Conservation (phyloP, 306 rosid species). For the Cucurbita moschata region DNA sequence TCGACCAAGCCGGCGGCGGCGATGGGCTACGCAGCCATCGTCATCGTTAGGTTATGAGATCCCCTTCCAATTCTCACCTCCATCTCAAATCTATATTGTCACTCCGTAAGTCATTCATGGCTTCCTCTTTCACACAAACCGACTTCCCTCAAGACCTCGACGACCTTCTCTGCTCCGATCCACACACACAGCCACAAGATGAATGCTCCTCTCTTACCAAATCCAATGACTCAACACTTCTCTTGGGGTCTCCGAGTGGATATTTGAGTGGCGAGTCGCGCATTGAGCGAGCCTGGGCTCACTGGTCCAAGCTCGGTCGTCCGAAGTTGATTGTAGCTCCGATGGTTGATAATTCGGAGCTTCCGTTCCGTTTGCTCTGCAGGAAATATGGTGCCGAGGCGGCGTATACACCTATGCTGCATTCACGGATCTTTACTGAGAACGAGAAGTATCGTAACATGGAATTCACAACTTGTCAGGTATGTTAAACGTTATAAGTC, state of each 20-base stretch:
- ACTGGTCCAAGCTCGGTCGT: constrained; percentile 71
- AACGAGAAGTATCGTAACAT: constrained; percentile 65
- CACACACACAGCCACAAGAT: constrained; percentile 5
- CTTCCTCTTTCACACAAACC: constrained; percentile 15
- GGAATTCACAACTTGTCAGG: constrained; percentile 87
- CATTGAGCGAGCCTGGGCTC: constrained; percentile 68
- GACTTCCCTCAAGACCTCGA: constrained; percentile 18
- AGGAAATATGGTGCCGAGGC: constrained; percentile 74
- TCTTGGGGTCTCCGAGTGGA: constrained; percentile 14
- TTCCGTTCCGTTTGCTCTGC: constrained; percentile 83
- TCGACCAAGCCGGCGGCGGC: constrained; percentile 8
- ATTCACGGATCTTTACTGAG: constrained; percentile 45
- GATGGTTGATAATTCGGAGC: constrained; percentile 93
- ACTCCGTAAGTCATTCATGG: constrained; percentile 25
- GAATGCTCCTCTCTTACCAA: not conserved
- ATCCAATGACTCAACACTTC: constrained; percentile 4
- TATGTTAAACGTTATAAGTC: not conserved
- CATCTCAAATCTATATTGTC: not conserved
- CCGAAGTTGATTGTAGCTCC: constrained; percentile 86
- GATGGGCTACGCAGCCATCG: constrained; percentile 22
- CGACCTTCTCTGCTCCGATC: constrained; percentile 26
- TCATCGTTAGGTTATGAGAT: constrained; percentile 44
- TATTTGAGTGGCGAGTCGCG: constrained; percentile 34
- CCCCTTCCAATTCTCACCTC: constrained; percentile 5
- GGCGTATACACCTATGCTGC: constrained; percentile 48